Base-by-base conservation (phyloP, 2,329 filamentous ascomycete species). In the Magnaporthiopsis rhizophila region DNA sequence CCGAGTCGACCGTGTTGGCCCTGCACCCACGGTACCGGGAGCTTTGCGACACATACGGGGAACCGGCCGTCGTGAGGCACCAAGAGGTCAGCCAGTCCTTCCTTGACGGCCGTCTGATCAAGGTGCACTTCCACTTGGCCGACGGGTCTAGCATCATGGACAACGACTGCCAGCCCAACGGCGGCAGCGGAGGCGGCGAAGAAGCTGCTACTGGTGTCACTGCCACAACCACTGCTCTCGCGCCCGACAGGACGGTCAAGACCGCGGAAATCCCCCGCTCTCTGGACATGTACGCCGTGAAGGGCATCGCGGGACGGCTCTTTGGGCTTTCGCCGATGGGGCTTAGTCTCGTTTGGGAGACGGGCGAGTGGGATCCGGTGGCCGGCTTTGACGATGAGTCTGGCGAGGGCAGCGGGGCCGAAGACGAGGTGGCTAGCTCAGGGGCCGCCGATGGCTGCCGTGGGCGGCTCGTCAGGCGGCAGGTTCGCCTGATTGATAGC, bases 311-410 rank as follows among this genome's bases (percentile, higher is more conserved):
- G 0, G 89, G 88, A 0, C 87, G 84, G 68, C 74, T 89, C n/a
- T 91, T 96, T 70, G 80, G 77, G 0, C 69, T 90, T 13, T 76
- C 81, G 60, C 89, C 92, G 0, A 79, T 91, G 67, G 77, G 77
- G 58, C 77, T 94, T 66, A 82, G 81, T 57, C 74, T 98, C 61
- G 78, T 95, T 0, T 96, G 91, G 89, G 92, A 97, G 77, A 97
- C 92, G 11, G 91, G 91, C 26, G 93, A 97, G 74, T 91, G 89
- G 86, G 92, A 97, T 74, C 91, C 91, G 0, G 87, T 92, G 0
- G 83, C 83, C 11, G 82, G 84, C 66, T 84, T 86, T 69, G 82
- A 86, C 67, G 81, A 85, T 5, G 81, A 83, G 36, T 85, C 85
- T 3, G 72, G 70, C 15, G 82, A 82, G 28, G 81, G 79, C 68